Evolutionary conservation across 2,329 filamentous ascomycete species (phyloP), one percentile per base, ranked within the genome.

Genomic region (Penicillium glabrum): DNA sequence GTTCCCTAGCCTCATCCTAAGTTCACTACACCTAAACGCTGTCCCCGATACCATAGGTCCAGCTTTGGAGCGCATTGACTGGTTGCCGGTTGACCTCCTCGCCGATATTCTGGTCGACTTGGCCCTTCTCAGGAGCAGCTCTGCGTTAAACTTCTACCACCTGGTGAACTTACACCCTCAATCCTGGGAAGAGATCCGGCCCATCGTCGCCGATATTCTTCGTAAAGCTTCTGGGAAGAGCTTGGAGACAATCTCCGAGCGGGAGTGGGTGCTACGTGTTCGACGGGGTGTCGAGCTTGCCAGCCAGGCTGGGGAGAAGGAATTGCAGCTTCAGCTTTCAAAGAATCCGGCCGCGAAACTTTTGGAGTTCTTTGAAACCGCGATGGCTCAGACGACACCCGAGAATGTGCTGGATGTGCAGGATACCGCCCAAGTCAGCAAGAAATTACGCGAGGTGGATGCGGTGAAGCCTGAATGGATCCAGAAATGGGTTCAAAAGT

Each of bases 21-120:
- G 80, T 48, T 84, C 82, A 0, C 67, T 79, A 14, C 70, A 79
- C 46, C 69, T 86, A 2, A 77, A 78, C 0, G 67, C 76, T 3
- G 64, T 86, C 3, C 83, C 84, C 54, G 29, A 33, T 33, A 13
- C 10, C 33, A 35, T 43, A 9, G 39, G 37, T 23, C 6, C 24
- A 26, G 24, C 53, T 5, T 1, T 58, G 27, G 41, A 39, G 14
- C 58, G 58, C 1, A 66, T 81, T 2, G 75, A 80, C 51, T 82
- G 79, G 78, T 58, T 81, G 2, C 79, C 79, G 0, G 71, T 79
- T 11, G 79, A 82, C 48, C 31, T 72, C 0, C 66, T 78, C 5
- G 73, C 74, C 2, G 64, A 72, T 2, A 70, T 76, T 3, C 55
- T 79, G 0, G 62, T 39, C 21, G 57, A 51, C 2, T 7, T 59